Evolutionary conservation across 1,284 basidiomycete species (phyloP), one percentile per base, ranked within the genome.

Genomic region (Ceratobasidium sp.): DNA sequence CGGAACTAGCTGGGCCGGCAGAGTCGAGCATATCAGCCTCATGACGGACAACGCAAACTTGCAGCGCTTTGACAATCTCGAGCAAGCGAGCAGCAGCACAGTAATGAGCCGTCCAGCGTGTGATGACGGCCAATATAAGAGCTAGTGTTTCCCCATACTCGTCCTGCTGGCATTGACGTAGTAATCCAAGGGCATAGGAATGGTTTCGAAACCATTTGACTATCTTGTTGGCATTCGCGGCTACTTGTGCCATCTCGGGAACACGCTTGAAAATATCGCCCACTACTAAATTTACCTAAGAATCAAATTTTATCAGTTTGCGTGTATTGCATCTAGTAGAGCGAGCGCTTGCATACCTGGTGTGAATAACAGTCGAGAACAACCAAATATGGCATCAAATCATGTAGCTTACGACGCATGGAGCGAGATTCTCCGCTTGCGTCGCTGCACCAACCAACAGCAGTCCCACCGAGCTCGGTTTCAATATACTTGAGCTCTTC

Each of bases 191-290:
- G 7, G 54, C 6, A 20, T 55, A 55, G 5, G 54, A 55, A n/a
- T 55, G 54, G 20, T 55, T 55, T n/a, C 54, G 18, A 55, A 55
- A 55, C 54, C 54, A 55, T 27, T 55, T 55, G 54, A 55, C 54
- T 8, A 55, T 55, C 27, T 55, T 20, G 27, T 55, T 55, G 27
- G 54, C 54, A 7, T n/a, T 55, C 7, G 6, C 54, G 20, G 54
- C 54, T 8, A 55, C 27, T 27, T 55, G 8, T n/a, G 8, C 20
- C 54, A 55, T 55, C 7, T 27, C 20, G 20, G 54, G 8, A 20
- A 7, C 20, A 27, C n/a, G 54, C 54, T 55, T 55, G 20, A 55
- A n/a, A 55, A 55, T n/a, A 27, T 55, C 54, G 54, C 54, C 54
- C 20, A 55, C 54, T n/a, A 55, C 54, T n/a, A 55, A 6, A n/a